Evolutionary conservation across 352 stramenopile species (phyloP).

Genomic region (Globisporangium rhizosaccharum): DNA sequence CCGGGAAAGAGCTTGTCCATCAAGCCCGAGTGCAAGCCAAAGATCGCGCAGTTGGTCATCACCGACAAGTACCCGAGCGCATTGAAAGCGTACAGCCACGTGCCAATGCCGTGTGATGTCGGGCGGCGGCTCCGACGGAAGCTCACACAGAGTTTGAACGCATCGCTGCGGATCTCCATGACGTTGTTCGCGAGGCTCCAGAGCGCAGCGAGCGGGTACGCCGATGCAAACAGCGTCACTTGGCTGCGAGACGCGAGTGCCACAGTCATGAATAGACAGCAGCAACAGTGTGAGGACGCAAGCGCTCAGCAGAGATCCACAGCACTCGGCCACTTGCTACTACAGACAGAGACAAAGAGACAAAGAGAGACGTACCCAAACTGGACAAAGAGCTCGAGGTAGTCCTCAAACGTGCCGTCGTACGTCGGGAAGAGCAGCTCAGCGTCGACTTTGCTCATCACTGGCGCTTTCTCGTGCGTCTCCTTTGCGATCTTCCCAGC

Average conservation of each 20-base stretch:
- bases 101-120: slow-evolving; percentile 82
- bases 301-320: background rate
- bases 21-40: slow-evolving; percentile 88
- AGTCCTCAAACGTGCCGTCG: slow-evolving; percentile 90
- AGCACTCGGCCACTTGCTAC: background rate
- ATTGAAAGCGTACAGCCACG: slow-evolving; percentile 90
- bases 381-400: slow-evolving; percentile 92
- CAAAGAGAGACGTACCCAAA: slow-evolving; percentile 65
- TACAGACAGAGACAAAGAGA: background rate
- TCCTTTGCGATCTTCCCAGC: slow-evolving; percentile 67
- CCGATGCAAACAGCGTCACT: slow-evolving; percentile 92
- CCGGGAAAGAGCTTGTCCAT: slow-evolving; percentile 63
- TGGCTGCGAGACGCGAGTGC: slow-evolving; percentile 37
- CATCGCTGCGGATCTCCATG: slow-evolving; percentile 93
- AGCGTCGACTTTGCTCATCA: slow-evolving; percentile 67
- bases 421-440: slow-evolving; percentile 81
- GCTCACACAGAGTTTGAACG: slow-evolving; percentile 91
- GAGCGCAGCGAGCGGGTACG: slow-evolving; percentile 90
- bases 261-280: slow-evolving; percentile 23
- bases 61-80: slow-evolving; percentile 89
- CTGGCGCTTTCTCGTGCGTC: slow-evolving; percentile 33
- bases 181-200: slow-evolving; percentile 93
- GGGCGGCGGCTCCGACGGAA: slow-evolving; percentile 68
- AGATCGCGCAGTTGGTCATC: slow-evolving; percentile 93
- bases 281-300: background rate